Evolutionary conservation across 1,284 basidiomycete genomes (phyloP), one percentile per base, ranked within the genome.

Genomic region (Puccinia horiana): DNA sequence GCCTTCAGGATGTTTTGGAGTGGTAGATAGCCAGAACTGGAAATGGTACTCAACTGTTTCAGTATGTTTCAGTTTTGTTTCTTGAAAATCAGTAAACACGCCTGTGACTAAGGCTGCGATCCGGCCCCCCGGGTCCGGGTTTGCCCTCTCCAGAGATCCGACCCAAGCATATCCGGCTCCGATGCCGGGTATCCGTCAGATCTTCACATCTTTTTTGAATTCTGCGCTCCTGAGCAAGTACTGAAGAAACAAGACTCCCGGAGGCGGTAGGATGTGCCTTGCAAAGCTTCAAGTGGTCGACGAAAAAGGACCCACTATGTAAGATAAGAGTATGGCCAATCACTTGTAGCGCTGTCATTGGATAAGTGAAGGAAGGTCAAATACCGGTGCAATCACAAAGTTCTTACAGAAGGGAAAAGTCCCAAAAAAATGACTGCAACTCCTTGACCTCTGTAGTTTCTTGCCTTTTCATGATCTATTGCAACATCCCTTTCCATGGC

Each of bases 391-490:
- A 5, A 54, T 54, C 16, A 23, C 52, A 54, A 54, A 54, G 52
- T 54, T 54, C 20, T 6, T 54, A 23, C 16, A 54, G 52, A 54
- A 18, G 0, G 61, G 61, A 63, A 63, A 63, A 20, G 2, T 63
- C 44, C 0, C 12, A 26, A 70, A 70, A 32, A 44, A 70, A 47
- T 47, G 40, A 49, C 14, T n/a, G n/a, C 3, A 40, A 70, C 44
- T 44, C 67, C 37, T 26, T 70, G 40, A 42, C 44, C 14, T n/a
- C n/a, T 2, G 23, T 26, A 18, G 29, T 70, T 29, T 40, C 67
- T 29, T 29, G 44, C 23, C 47, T 70, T 70, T 70, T 70, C 67
- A 70, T n/a, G n/a, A n/a, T 70, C 40, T 8, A n/a, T 8, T 70
- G 40, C 40, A 70, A 70, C 44, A 70, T 70, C 18, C 67, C 67